Evolutionary conservation across 805 yeast genomes (phyloP).

Genomic region (Vanderwaltozyma verrucispora): DNA sequence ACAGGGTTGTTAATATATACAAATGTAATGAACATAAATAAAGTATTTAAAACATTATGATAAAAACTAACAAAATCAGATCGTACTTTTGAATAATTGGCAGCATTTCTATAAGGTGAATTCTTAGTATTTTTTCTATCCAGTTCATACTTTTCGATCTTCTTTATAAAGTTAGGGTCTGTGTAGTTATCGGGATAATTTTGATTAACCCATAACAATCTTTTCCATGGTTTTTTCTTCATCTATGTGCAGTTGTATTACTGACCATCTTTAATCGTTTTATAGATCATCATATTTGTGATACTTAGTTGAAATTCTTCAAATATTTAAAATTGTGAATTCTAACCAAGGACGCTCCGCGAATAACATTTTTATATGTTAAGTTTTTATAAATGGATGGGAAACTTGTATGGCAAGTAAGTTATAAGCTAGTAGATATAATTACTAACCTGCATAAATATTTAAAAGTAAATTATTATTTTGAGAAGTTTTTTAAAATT

Average conservation of each 20-base stretch:
- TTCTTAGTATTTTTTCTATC: conserved; percentile 12
- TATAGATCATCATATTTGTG: too few species aligned
- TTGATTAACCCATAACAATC: conserved; percentile 75
- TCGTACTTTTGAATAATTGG: conserved; percentile 12
- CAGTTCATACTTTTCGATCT: conserved; percentile 8
- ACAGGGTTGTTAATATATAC: conserved; percentile 16
- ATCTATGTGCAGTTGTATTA: not conserved
- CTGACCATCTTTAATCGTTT: too few species aligned
- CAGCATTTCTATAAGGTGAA: conserved; percentile 4
- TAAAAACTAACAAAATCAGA: conserved; percentile 20
- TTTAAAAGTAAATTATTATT: too few species aligned
- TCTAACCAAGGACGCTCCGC: too few species aligned
- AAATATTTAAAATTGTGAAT: too few species aligned
- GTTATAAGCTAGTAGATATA: too few species aligned
- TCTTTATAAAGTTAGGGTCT: conserved; percentile 56
- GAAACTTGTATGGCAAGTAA: too few species aligned
- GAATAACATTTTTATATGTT: too few species aligned
- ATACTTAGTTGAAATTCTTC: too few species aligned
- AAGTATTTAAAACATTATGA: conserved; percentile 40
- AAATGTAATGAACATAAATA: conserved; percentile 60
- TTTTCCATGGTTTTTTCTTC: conserved; percentile 52
- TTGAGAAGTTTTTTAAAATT: too few species aligned
- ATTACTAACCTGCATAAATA: too few species aligned
- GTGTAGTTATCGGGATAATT: conserved; percentile 90
- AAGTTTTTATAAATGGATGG: too few species aligned